Percentiles rank a stretch among this genome's conserved stretches.
These are phyloP conservation scores for Teratosphaeria nubilosa DNA, from an alignment of 2,329 filamentous ascomycete genomes.

Conservation along the genomic window DNA sequence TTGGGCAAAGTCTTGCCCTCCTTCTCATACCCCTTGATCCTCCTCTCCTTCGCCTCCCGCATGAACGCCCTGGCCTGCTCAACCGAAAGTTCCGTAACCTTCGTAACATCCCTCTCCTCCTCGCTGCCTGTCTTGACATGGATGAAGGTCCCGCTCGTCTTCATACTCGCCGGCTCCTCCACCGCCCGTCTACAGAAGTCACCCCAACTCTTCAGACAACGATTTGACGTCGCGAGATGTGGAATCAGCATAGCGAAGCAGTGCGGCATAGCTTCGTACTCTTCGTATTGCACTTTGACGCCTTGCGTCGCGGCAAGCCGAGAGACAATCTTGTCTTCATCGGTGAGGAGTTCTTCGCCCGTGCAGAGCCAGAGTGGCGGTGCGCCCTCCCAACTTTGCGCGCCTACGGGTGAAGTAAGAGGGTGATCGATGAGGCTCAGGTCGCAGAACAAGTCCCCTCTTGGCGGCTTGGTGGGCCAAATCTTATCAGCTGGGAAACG, in stretches of 20 bases:
- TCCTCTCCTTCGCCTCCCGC: slow-evolving; percentile 19
- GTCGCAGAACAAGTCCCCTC: slow-evolving; percentile 40
- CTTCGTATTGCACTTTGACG: slow-evolving; percentile 54
- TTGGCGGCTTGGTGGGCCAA: slow-evolving; percentile 37
- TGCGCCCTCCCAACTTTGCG: slow-evolving; percentile 48
- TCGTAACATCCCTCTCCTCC: slow-evolving; percentile 13
- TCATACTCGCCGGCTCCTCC: slow-evolving; percentile 15
- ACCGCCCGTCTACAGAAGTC: slow-evolving; percentile 20
- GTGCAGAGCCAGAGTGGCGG: slow-evolving; percentile 60
- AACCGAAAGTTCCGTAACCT: slow-evolving; percentile 11
- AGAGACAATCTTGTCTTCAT: slow-evolving; percentile 56
- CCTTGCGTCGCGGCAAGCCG: slow-evolving; percentile 46
- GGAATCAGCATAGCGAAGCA: slow-evolving; percentile 45
- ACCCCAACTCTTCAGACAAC: slow-evolving; percentile 29
- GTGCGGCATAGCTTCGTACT: slow-evolving; percentile 76
- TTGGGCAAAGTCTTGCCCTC: slow-evolving; percentile 25
- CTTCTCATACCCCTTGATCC: slow-evolving; percentile 22
- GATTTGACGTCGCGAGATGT: slow-evolving; percentile 15
- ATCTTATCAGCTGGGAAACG: slow-evolving; percentile 39
- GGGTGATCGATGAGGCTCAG: slow-evolving; percentile 48
- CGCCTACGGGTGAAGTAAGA: slow-evolving; percentile 53
- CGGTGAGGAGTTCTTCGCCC: slow-evolving; percentile 62
- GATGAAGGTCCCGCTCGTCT: slow-evolving; percentile 22
- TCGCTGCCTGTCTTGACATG: slow-evolving; percentile 23
- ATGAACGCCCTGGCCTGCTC: slow-evolving; percentile 21